Evolutionary conservation across 1,284 basidiomycete species (phyloP).

Genomic region (Rhizoctonia solani): DNA sequence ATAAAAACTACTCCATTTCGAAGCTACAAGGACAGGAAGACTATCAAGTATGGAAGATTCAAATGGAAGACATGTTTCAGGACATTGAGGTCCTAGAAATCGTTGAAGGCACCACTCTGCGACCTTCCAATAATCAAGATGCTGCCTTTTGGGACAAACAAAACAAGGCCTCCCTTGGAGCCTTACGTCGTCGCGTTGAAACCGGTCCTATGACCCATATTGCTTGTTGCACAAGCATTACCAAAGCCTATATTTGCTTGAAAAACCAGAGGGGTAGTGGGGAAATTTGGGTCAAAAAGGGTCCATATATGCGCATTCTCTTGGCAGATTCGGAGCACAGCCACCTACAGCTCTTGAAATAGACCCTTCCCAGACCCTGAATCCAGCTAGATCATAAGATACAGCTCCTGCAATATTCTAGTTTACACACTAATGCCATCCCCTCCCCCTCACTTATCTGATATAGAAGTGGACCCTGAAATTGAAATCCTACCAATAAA

Average conservation of each 20-base stretch:
- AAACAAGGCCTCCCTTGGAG: background rate
- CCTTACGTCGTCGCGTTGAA: background rate
- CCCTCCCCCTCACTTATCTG: too few species aligned
- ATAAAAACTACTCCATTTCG: constrained; percentile 5
- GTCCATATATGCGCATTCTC: too few species aligned
- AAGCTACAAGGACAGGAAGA: constrained; percentile 1
- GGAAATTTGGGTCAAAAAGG: too few species aligned
- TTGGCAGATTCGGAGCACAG: too few species aligned
- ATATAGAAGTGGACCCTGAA: too few species aligned
- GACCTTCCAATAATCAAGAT: background rate
- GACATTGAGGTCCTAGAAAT: constrained; percentile 2
- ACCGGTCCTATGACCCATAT: background rate
- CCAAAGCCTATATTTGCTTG: background rate
- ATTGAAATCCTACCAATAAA: too few species aligned
- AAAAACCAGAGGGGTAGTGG: too few species aligned
- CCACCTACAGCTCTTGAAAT: too few species aligned
- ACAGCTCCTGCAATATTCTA: too few species aligned
- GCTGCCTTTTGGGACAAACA: background rate
- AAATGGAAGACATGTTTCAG: constrained; percentile 27
- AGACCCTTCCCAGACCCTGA: too few species aligned
- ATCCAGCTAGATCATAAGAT: too few species aligned
- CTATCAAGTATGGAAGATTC: constrained; percentile 7
- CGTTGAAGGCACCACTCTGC: background rate
- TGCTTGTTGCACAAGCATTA: background rate
- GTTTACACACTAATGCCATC: too few species aligned